Evolutionary conservation across 257 asterid species (phyloP).

Genomic region (Knoxia roxburghii): DNA sequence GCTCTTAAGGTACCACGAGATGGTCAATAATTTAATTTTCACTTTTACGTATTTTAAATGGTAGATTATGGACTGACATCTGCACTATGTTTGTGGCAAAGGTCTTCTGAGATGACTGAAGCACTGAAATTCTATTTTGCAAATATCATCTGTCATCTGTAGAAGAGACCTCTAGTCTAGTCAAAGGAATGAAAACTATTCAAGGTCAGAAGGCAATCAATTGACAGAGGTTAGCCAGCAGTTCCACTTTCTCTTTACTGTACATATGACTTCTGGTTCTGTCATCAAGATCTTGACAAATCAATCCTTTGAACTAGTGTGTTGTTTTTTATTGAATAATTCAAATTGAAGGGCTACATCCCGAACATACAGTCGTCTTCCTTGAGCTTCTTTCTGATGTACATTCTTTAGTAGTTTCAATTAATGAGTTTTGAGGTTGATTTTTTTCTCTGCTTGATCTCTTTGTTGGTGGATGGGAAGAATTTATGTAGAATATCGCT

Average conservation of each 20-base stretch:
- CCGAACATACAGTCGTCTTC: too few species aligned
- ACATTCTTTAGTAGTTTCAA: background rate
- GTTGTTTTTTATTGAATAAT: background rate
- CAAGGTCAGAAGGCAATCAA: slow-evolving; percentile 1
- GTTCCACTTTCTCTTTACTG: slow-evolving; percentile 9
- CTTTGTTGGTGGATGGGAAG: background rate
- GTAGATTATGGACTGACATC: background rate
- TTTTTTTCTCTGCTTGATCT: background rate
- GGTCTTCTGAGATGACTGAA: background rate
- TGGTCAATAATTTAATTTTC: background rate
- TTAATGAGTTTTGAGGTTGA: background rate
- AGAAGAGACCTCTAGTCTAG: too few species aligned
- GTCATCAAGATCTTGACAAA: background rate
- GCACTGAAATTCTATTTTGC: background rate
- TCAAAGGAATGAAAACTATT: background rate
- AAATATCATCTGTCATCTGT: background rate
- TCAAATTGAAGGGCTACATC: background rate
- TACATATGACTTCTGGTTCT: slow-evolving; percentile 1
- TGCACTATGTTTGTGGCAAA: background rate
- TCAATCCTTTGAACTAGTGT: background rate
- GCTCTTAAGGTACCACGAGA: slow-evolving; percentile 32
- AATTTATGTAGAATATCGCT: background rate
- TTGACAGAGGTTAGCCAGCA: background rate
- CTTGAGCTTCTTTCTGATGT: background rate
- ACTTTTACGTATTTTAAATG: background rate